These are phyloP conservation scores for Naganishia liquefaciens DNA, from an alignment of 1,284 basidiomycete genomes.

Conservation along the genomic window DNA sequence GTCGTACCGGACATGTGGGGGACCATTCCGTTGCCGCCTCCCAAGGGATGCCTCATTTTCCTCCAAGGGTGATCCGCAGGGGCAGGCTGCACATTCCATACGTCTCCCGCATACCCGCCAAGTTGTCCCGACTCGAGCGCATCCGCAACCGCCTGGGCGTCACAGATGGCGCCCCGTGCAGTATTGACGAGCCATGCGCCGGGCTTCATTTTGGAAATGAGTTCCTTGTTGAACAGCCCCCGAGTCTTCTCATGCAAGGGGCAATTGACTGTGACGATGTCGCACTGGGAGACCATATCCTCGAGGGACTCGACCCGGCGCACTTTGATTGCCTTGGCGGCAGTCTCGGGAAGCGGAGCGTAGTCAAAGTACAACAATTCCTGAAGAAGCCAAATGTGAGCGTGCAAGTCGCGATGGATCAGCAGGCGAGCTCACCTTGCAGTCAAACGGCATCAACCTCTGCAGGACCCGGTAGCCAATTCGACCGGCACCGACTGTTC, in stretches of 20 bases:
- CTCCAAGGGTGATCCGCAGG: constrained; percentile 85
- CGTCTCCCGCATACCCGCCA: constrained; percentile 66
- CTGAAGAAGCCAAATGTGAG: constrained; percentile 26
- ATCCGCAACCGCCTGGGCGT: constrained; percentile 74
- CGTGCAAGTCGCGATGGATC: not conserved
- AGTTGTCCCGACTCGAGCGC: constrained; percentile 79
- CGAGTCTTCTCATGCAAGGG: constrained; percentile 65
- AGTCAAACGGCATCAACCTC: constrained; percentile 81
- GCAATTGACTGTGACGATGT: constrained; percentile 46
- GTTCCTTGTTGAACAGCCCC: constrained; percentile 77
- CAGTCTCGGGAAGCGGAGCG: constrained; percentile 72
- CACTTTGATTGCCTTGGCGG: constrained; percentile 69
- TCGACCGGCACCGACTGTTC: constrained; percentile 79
- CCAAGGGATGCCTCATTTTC: constrained; percentile 74
- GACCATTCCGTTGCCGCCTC: constrained; percentile 66
- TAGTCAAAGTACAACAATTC: constrained; percentile 95
- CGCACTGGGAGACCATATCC: constrained; percentile 72
- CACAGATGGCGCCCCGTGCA: constrained; percentile 88
- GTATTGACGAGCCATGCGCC: constrained; percentile 90
- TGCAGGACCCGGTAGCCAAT: constrained; percentile 91
- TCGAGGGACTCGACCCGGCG: constrained; percentile 79
- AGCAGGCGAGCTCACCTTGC: constrained; percentile 57
- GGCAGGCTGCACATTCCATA: constrained; percentile 58
- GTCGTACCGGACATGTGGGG: constrained; percentile 87
- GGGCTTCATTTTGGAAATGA: constrained; percentile 87